Conservation (phyloP, 108 stramenopile species). For the Fragilaria crotonensis region DNA sequence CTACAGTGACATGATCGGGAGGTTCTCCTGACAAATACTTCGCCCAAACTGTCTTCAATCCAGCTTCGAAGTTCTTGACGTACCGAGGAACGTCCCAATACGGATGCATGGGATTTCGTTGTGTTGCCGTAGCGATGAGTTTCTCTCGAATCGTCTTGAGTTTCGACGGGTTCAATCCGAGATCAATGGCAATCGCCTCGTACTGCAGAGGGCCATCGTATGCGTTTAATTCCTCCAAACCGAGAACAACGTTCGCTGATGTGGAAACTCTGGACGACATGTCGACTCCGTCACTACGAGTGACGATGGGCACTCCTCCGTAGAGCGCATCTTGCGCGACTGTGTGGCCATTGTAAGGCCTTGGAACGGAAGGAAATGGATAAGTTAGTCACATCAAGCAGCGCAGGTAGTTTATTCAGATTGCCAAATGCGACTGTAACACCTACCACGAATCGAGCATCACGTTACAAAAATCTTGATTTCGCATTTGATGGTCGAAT, state of each 20-base stretch:
- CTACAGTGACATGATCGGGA: slow-evolving; percentile 41
- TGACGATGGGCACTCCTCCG: slow-evolving; percentile 77
- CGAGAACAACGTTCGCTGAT: slow-evolving; percentile 70
- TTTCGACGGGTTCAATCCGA: slow-evolving; percentile 45
- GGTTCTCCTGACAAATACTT: slow-evolving; percentile 42
- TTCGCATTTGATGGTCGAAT: slow-evolving; percentile 75
- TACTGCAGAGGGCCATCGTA: slow-evolving; percentile 52
- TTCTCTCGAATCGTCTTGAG: slow-evolving; percentile 41
- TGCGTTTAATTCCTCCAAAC: slow-evolving; percentile 71
- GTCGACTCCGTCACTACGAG: slow-evolving; percentile 76
- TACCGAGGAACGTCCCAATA: slow-evolving; percentile 85
- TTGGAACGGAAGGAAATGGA: too few species aligned
- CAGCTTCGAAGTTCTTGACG: slow-evolving; percentile 60
- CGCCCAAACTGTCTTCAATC: slow-evolving; percentile 53
- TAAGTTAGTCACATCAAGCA: too few species aligned
- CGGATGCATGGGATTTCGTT: slow-evolving; percentile 79
- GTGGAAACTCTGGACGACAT: slow-evolving; percentile 79
- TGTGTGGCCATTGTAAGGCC: slow-evolving; percentile 83
- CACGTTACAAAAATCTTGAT: slow-evolving; percentile 71
- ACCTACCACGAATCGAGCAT: slow-evolving; percentile 65
- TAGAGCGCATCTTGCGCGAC: slow-evolving; percentile 79
- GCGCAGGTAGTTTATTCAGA: too few species aligned
- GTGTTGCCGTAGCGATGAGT: slow-evolving; percentile 55
- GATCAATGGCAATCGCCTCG: slow-evolving; percentile 58
- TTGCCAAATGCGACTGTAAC: not conserved